Percentiles rank a stretch among this genome's conserved stretches.
Conservation (phyloP, 805 yeast genomes). For the Helenozyma baotianmanensis region DNA sequence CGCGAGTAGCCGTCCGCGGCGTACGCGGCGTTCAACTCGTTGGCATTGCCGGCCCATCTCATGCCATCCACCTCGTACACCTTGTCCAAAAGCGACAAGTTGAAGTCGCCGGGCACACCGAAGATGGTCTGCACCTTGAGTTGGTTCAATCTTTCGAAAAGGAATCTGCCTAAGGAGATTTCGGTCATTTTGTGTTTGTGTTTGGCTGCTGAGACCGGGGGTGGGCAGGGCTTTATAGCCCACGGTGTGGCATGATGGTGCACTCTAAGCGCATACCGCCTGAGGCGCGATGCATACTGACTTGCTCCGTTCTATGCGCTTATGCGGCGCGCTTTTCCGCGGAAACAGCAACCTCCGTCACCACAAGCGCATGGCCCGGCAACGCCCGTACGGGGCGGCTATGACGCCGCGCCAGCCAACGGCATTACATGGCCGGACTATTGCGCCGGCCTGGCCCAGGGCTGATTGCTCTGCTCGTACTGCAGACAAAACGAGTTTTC, state of each 20-base stretch:
- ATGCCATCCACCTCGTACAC: conserved; percentile 69
- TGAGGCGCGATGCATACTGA: background rate
- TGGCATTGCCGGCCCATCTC: conserved; percentile 89
- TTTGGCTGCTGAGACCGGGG: too few species aligned
- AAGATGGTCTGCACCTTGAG: conserved; percentile 66
- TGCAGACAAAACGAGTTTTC: too few species aligned
- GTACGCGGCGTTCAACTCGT: conserved; percentile 84
- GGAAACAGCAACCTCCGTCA: background rate
- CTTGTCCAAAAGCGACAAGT: conserved; percentile 65
- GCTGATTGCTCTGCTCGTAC: too few species aligned
- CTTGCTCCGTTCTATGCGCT: conserved; percentile 1
- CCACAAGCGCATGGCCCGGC: background rate
- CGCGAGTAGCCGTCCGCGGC: conserved; percentile 89
- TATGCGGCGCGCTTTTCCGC: background rate
- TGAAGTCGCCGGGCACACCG: conserved; percentile 83
- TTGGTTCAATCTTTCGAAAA: conserved; percentile 76
- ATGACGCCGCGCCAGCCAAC: too few species aligned
- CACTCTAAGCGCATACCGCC: conserved; percentile 2
- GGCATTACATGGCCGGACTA: too few species aligned
- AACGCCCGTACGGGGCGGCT: too few species aligned
- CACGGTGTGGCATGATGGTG: conserved; percentile 2
- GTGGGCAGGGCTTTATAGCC: too few species aligned
- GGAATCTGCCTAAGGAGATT: conserved; percentile 68
- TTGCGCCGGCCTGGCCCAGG: too few species aligned
- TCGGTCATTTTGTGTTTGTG: conserved; percentile 23